Conservation (phyloP, 805 yeast species). For the Kodamaea neixiangensis region DNA sequence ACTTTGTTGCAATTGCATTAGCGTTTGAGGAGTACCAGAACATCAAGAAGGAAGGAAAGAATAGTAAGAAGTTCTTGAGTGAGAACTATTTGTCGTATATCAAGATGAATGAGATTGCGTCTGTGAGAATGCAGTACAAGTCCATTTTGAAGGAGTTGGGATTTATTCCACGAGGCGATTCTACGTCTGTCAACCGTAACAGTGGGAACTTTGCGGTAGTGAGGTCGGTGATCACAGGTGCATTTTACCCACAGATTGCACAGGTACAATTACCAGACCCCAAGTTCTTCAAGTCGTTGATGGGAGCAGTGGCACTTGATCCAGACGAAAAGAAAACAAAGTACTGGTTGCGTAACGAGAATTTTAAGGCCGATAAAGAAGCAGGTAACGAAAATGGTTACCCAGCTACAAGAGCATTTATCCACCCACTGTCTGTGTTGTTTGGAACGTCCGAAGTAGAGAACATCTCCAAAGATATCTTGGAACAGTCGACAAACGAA, state of each 20-base stretch:
- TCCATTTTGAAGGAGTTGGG: constrained; percentile 77
- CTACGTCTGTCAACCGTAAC: constrained; percentile 51
- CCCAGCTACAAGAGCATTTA: constrained; percentile 72
- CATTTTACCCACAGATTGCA: constrained; percentile 82
- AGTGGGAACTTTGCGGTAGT: constrained; percentile 51
- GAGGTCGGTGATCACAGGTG: constrained; percentile 71
- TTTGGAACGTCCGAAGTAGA: constrained; percentile 48
- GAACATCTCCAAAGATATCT: constrained; percentile 11
- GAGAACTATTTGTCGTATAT: constrained; percentile 63
- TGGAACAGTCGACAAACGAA: constrained; percentile 28
- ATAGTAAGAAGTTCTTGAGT: constrained; percentile 46
- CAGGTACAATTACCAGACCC: constrained; percentile 82
- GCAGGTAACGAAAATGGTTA: constrained; percentile 20
- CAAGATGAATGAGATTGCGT: constrained; percentile 67
- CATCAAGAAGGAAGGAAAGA: constrained; percentile 23
- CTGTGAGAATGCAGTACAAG: constrained; percentile 69
- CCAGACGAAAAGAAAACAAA: constrained; percentile 75
- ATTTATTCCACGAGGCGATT: constrained; percentile 60
- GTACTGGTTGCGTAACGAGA: constrained; percentile 71
- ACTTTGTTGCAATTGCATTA: constrained; percentile 64
- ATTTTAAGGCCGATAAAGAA: constrained; percentile 28
- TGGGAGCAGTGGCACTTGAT: constrained; percentile 85
- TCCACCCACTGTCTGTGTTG: constrained; percentile 83
- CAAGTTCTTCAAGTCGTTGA: constrained; percentile 63
- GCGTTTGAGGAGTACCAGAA: constrained; percentile 57